Base-by-base conservation (phyloP, 345 rosid species). In the Syzygium jambos region DNA sequence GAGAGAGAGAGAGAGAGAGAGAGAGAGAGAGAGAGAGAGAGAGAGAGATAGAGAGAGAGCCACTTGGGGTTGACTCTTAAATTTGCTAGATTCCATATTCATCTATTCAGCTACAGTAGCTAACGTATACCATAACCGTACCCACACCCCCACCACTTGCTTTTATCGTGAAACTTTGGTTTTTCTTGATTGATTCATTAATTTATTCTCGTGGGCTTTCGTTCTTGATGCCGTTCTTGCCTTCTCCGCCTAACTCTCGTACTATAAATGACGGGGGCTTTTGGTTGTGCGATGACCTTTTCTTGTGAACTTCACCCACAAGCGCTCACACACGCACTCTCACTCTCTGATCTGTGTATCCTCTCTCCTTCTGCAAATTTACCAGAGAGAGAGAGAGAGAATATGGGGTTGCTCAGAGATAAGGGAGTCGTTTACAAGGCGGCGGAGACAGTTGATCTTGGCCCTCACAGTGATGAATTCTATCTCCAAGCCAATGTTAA, bases 401-500 rank as follows among this genome's bases (percentile, higher is more conserved):
- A 10, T 7, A 95, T 93, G 96, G 95, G 95, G 38, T 55, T 94
- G 80, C 88, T 92, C 23, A 88, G 77, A 84, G 92, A 86, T 14
- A 80, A 89, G 16, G 94, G 94, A 13, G 90, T 77, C 4, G 90
- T 89, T 13, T 93, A 92, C 90, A 90, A 93, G 93, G 87, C 98
- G 2, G 94, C 46, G 25, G 90, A 92, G 78, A 83, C 89, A 17
- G 89, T 90, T 63, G 92, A 92, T 89, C 90, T 94, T 46, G 92
- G 92, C n/a, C 92, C 93, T 52, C 15, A 87, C 23, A 91, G 93
- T 85, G 52, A 89, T 63, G 92, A 95, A 53, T 21, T 52, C 57
- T 95, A 95, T 57, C 78, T 93, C 87, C 88, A 63, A 86, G 94
- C 98, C 86, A 92, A 92, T 85, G 96, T 93, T 63, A 94, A 94